Base-by-base conservation (phyloP, 1,284 basidiomycete species). In the Vanrija humicola region DNA sequence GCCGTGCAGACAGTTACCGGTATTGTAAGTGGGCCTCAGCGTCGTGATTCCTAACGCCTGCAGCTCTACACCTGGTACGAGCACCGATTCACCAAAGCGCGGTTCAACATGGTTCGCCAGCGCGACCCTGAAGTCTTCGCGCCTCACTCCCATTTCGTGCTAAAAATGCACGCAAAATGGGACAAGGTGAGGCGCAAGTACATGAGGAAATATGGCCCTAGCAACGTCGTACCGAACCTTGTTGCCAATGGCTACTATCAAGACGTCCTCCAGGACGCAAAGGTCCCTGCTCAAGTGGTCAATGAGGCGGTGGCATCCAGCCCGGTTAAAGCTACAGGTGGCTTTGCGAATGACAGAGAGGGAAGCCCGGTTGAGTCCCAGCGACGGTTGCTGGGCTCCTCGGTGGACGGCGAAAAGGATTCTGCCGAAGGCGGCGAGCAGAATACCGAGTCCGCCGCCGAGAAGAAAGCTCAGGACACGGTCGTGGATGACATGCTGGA, bases 1-100 rank as follows among this genome's bases (percentile, higher is more conserved):
- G 78, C 77, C 18, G 75, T 78, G 6, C 75, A 76, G 47, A 75
- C 76, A n/a, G 70, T 79, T 38, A 72, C 72, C 19, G 69, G 72
- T 64, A 56, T 78, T 29, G 71, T 78, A 51, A 63, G 67, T 66
- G 10, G 6, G n/a, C 15, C 6, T 14, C 8, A 14, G 2, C 34
- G 38, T 28, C n/a, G 5, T 8, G 14, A 12, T 34, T 9, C 15
- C 52, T 58, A 14, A 51, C 49, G 0, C 28, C 21, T 7, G 0
- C 40, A 56, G 58, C 53, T 60, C 52, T 54, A 56, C 48, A 62
- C 61, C 5, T 47, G 55, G 52, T 50, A 57, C 28, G 54, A 62
- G 44, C 61, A 59, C 40, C 49, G 50, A 29, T 59, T 54, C 19
- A 50, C 29, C 28, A 26, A 50, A 40, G 43, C 28, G 14, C 51